Percentiles rank a stretch among this genome's conserved stretches.
phyloP scores from a whole-genome alignment of 1,139 yeast species.

The Suhomyces maxii region DNA sequence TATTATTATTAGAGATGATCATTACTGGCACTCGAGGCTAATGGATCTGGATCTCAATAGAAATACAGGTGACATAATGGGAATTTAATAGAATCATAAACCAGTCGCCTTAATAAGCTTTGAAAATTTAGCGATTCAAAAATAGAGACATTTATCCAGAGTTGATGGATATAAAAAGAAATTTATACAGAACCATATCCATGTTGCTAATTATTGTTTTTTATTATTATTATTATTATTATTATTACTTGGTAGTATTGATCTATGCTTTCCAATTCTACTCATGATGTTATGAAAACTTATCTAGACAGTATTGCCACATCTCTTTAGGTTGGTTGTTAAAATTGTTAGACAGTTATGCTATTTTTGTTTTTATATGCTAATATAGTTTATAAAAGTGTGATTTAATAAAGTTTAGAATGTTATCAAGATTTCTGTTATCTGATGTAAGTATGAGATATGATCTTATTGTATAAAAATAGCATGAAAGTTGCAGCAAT shows the following conservation, averaged over 20 bases:
- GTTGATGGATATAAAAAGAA: background rate
- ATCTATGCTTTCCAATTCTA: background rate
- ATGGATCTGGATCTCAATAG: constrained; percentile 5
- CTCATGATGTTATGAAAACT: constrained; percentile 10
- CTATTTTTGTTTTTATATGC: background rate
- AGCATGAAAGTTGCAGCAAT: too few relatives aligned
- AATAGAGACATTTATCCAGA: background rate
- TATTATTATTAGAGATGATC: background rate
- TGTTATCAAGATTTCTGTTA: background rate
- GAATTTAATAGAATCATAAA: constrained; percentile 11
- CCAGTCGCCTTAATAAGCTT: background rate
- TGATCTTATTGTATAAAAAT: too few relatives aligned
- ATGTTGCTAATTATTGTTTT: background rate
- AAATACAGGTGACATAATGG: constrained; percentile 7
- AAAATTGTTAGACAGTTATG: background rate
- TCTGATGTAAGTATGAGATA: too few relatives aligned
- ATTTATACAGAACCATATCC: background rate
- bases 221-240: constrained; percentile 1
- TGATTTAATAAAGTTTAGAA: background rate
- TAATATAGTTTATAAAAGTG: background rate
- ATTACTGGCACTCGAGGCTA: constrained; percentile 5
- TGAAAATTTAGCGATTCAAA: too few relatives aligned
- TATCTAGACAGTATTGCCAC: background rate
- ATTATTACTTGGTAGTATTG: background rate
- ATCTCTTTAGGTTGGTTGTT: background rate